Conservation (phyloP, 352 stramenopile species). For the Pythium aphanidermatum region DNA sequence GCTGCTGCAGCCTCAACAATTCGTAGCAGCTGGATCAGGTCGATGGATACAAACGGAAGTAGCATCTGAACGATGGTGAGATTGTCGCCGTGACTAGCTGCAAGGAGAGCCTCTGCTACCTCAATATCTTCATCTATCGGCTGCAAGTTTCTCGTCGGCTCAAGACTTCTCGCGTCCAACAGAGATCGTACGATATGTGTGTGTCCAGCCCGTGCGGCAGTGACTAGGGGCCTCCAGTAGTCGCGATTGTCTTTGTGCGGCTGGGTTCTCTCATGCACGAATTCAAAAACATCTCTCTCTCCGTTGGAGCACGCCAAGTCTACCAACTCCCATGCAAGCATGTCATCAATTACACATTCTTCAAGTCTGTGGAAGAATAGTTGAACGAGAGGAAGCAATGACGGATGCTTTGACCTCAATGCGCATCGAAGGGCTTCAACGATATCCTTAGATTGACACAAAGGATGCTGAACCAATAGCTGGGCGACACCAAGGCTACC, state of each 20-base stretch:
- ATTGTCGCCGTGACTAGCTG: conserved; percentile 14
- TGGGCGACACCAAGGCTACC: not conserved
- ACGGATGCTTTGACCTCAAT: not conserved
- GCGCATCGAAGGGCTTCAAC: not conserved
- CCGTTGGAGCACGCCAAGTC: conserved; percentile 9
- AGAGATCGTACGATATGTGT: conserved; percentile 6
- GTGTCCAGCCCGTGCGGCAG: conserved; percentile 15
- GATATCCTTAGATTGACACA: conserved; percentile 8
- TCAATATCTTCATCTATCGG: conserved; percentile 5
- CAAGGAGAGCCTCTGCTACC: conserved; percentile 15
- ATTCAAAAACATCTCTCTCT: not conserved
- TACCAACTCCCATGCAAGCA: conserved; percentile 14
- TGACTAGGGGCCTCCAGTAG: conserved; percentile 17
- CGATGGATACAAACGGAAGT: not conserved
- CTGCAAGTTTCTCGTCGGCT: too few species aligned
- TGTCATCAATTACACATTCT: too few species aligned
- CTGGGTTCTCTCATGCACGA: not conserved
- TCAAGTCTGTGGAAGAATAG: not conserved
- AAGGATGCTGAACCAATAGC: conserved; percentile 1
- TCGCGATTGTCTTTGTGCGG: not conserved
- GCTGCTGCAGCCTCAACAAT: conserved; percentile 11
- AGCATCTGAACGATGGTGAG: conserved; percentile 6
- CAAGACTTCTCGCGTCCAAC: not conserved
- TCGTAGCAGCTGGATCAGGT: conserved; percentile 13
- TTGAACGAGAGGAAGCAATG: not conserved